Base-by-base conservation (phyloP, 768 basidiomycete species). In the Exidia glandulosa region DNA sequence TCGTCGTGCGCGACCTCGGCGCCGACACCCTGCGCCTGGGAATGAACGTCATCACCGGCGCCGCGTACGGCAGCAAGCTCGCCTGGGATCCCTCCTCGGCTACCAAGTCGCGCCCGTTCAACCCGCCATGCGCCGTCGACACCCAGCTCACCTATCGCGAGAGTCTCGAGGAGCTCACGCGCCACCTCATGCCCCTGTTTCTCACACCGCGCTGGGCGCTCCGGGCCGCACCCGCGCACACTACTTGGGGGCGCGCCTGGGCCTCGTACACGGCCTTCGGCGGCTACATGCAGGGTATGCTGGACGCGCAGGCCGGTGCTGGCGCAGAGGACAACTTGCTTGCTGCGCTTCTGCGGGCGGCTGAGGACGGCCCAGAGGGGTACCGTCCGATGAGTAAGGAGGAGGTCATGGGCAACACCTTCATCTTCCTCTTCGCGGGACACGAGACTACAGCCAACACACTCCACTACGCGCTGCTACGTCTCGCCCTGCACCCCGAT, bases 381-480 rank as follows among this genome's bases (percentile, higher is more conserved):
- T 30, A 30, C 14, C 48, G 59, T n/a, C 47, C 47, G 50, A 52
- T 33, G 48, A 52, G 27, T 32, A 32, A 50, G 16, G 50, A 54
- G 50, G 50, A 54, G 25, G 30, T 54, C 34, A 27, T 58, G 54
- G 61, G 61, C 10, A 62, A 62, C 23, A 55, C 59, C 4, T 62
- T 62, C 31, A 59, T 59, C n/a, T 45, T 62, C 1, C 27, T 59
- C 25, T 59, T 62, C 45, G 61, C 61, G n/a, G 61, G 61, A 16
- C 59, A 62, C 45, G 61, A 62, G 55, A 62, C 61, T 2, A 56
- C 58, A 23, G 61, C 61, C 23, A 59, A 59, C 32, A 62, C 61
- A 23, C 54, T 59, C 10, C 58, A 59, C n/a, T 57, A 59, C 41
- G 54, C 61, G 13, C 52, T 62, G 36, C 30, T 56, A n/a, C 54